Evolutionary conservation across 345 rosid species (phyloP), one percentile per base, ranked within the genome.

Genomic region (Lepidium africanum): DNA sequence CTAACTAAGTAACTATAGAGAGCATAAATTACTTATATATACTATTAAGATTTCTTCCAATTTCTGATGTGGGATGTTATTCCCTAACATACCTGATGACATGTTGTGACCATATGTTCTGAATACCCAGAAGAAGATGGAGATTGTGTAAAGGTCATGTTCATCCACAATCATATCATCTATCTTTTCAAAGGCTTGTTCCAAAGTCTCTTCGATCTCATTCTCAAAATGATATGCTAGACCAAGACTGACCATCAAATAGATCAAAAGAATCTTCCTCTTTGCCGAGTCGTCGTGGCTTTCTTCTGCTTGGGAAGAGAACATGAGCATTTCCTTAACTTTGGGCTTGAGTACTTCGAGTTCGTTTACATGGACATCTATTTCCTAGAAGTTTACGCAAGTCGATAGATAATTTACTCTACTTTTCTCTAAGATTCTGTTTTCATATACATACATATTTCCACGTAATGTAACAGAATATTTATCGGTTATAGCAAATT

Each of bases 161-260:
- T 63, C 68, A 49, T 13, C 37, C 0, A 8, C 56, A 0, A 19
- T 19, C 57, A 63, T 63, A 11, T 63, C 68, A 10, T 48, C 46
- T 5, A 47, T 48, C 19, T 35, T 19, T 13, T 19, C 42, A n/a
- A 48, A 63, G 8, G 35, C 47, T 3, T 49, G 5, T 12, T 5
- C 9, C 14, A 63, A 7, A 1, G 7, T 63, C 56, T 63, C 47
- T 11, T 48, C 36, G 5, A 63, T 63, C 46, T 49, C 69, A 11
- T 21, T 7, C n/a, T 64, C 69, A 6, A 64, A 64, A 49, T 64
- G 69, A 21, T 37, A 64, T 14, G 58, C 32, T 21, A 64, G 1
- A 48, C 69, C 69, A 48, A 64, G 69, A 21, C 58, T 49, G 1
- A n/a, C 7, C 46, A 64, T 10, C 69, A 48, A n/a, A 49, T 64